Evolutionary conservation across 306 rosid genomes (phyloP), one percentile per base, ranked within the genome.

Genomic region (Cicer cuneatum): DNA sequence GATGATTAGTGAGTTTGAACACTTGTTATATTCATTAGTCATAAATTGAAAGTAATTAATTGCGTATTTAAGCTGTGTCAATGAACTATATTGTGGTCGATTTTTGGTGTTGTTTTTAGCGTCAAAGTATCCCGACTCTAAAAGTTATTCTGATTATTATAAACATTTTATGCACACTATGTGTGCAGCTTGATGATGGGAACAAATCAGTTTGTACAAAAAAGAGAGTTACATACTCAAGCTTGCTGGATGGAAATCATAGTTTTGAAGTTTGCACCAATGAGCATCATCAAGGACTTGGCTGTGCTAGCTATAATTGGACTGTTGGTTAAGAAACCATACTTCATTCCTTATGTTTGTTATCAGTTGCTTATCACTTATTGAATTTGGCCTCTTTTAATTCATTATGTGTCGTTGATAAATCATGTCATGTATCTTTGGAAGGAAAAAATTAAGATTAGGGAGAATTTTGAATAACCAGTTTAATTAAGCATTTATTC

Each of bases 211-310:
- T 78, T 49, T 93, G 97, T 71, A 82, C 69, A 62, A 79, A 72
- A 16, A 66, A 84, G 78, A 82, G 74, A 45, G 85, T 83, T 81
- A 76, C 63, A 21, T 93, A 89, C 83, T 69, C 82, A 64, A 80
- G 86, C 10, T 83, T 93, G 90, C 68, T 7, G 58, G 97, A 93
- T 77, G 98, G 98, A 73, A 81, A 84, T 51, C 98, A 93, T 79
- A 83, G 79, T 52, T 77, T 91, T 77, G 88, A 88, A 75, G 93
- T 89, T 35, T 93, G 97, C 86, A 62, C 80, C 79, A 87, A 88
- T 56, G 80, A 77, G 45, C 48, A 81, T 71, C 81, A 61, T 71
- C 81, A 61, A 53, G 88, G 87, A 72, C 52, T 78, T 80, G 86
- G 77, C 66, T 93, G 97, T 86, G 86, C 89, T 67, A 80, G 58